Base-by-base conservation (phyloP, 768 basidiomycete species). In the Termitomyces sp. region DNA sequence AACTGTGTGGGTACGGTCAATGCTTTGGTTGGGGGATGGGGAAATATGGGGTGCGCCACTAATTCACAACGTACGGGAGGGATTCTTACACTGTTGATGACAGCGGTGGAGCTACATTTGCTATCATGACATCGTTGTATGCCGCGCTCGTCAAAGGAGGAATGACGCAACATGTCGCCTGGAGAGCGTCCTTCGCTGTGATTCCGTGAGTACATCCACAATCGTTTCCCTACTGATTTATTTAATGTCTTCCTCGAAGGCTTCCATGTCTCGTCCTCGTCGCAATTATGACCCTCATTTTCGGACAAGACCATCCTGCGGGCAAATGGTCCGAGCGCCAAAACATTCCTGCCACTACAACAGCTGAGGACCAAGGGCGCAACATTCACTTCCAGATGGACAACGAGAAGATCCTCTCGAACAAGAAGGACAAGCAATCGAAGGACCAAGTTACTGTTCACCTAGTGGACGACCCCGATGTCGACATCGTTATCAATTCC, bases 11-110 rank as follows among this genome's bases (percentile, higher is more conserved):
- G 73, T 7, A 69, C 68, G 26, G 80, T 83, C 0, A 85, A 84
- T 62, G 82, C 81, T 0, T 64, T 86, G 1, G 79, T 77, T 5
- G 83, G 71, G 7, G 84, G 83, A 0, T 85, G 81, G 80, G 84
- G 84, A 48, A 69, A 71, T 60, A 68, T 74, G 72, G 74, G 72
- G 73, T 68, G 43, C 58, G 64, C 60, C 40, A 51, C 51, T 40
- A 49, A 32, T n/a, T 47, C 28, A 13, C 11, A 3, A 30, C 5
- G 5, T 1, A 40, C 13, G n/a, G 41, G 22, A 0, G 2, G 26
- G 2, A 4, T 48, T 48, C 13, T 49, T 18, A 20, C 32, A 13
- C n/a, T 9, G 18, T 60, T 38, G 11, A 24, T 20, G n/a, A 52
- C 49, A 71, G 70, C 30, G 74, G 79, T 3, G 81, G 81, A 16